Percentiles rank a stretch among this genome's conserved stretches.
Conservation (phyloP, 768 basidiomycete genomes). For the Butyriboletus loyo region DNA sequence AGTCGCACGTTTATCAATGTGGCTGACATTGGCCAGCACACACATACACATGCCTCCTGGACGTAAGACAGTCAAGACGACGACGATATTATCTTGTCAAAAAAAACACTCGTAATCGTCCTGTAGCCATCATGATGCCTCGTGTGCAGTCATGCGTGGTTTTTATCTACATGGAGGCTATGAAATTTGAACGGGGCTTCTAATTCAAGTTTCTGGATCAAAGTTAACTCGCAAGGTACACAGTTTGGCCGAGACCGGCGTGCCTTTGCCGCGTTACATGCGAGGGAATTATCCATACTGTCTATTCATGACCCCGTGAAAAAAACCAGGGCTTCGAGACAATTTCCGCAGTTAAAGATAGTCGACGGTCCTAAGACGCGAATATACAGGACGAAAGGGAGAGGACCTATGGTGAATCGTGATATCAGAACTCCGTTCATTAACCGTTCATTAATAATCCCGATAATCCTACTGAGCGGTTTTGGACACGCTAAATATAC, state of each 20-base stretch:
- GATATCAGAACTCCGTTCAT: slow-evolving; percentile 26
- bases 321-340: slow-evolving; percentile 11
- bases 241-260: slow-evolving; percentile 11
- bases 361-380: slow-evolving; percentile 1
- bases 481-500: slow-evolving; percentile 60
- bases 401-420: not conserved
- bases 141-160: slow-evolving; percentile 9
- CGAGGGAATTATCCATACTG: slow-evolving; percentile 9
- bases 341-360: slow-evolving; percentile 26
- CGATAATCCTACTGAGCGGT: slow-evolving; percentile 28
- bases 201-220: slow-evolving; percentile 18
- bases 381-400: not conserved
- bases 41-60: slow-evolving; percentile 5
- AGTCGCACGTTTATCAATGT: slow-evolving; percentile 1
- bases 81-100: too few relatives aligned
- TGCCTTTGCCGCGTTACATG: slow-evolving; percentile 13
- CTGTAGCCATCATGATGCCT: not conserved
- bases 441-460: slow-evolving; percentile 24
- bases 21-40: not conserved
- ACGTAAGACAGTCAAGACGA: slow-evolving; percentile 16
- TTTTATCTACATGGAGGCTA: not conserved
- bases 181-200: slow-evolving; percentile 10
- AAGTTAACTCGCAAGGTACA: slow-evolving; percentile 19
- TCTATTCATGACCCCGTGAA: slow-evolving; percentile 13
- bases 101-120: slow-evolving; percentile 21